Base-by-base conservation (phyloP, 2,329 filamentous ascomycete genomes). In the Clonostachys byssicola region DNA sequence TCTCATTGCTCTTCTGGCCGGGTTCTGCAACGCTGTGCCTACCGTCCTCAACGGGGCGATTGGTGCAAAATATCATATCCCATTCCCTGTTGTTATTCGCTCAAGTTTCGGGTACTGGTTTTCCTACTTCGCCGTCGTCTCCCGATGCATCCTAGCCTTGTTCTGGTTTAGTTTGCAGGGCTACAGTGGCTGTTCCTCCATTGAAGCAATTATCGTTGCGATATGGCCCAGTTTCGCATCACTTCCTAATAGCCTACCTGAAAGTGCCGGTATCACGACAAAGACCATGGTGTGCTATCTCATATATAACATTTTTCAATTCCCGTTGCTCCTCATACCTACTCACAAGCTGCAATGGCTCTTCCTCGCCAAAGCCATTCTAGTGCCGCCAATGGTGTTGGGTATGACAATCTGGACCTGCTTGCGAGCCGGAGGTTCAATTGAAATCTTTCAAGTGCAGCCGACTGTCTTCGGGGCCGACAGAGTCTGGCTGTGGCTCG, bases 291-390 rank as follows among this genome's bases (percentile, higher is more conserved):
- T 74, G 6, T 74, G 62, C 38, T 66, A 71, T 49, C 70, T 76
- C 45, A 56, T 75, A 13, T 75, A 73, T 54, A 76, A 71, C 65
- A 67, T 73, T 40, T 55, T 70, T 5, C 72, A 75, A 53, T 70
- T 71, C 9, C 60, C 60, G 2, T 60, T 75, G 6, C 57, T 69
- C 44, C 65, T 61, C 47, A 64, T 72, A 16, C 63, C 60, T 4
- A 66, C 67, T 1, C 60, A 70, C 42, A 62, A 62, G 18, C 56
- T 70, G 9, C 60, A 64, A 18, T 56, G 51, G 9, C 60, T 67
- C 36, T 66, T 72, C 52, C 59, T 59, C 34, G 49, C 60, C 42
- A 64, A 64, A 23, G 58, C 62, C 62, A 64, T 23, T 50, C 35
- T 54, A 9, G 53, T 46, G 18, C 53, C 50, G 1, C 51, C 49